Evolutionary conservation across 192 early-diverging fungal genomes (phyloP).

Genomic region (Entophlyctis luteolus): DNA sequence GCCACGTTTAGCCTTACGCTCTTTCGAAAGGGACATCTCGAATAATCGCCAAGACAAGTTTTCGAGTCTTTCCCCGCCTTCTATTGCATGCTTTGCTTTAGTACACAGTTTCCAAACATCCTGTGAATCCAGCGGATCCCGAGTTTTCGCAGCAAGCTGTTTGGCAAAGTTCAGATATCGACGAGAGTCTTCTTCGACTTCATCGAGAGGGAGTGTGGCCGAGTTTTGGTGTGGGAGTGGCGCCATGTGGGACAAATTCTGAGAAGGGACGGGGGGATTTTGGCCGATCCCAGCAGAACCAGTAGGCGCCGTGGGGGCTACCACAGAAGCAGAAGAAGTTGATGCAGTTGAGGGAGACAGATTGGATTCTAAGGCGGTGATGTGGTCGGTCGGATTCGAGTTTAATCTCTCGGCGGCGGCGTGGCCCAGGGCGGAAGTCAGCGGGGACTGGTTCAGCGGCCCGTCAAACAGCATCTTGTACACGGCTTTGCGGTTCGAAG

Average conservation of each 20-base stretch:
- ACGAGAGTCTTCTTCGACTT: constrained; percentile 23
- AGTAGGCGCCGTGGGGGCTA: neutral
- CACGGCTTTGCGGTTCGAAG: neutral
- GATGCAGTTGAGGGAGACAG: neutral
- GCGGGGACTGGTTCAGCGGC: neutral
- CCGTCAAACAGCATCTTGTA: constrained; percentile 20
- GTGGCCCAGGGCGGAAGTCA: neutral
- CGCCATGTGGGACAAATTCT: too few relatives aligned
- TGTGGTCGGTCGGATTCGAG: neutral
- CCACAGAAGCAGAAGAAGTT: neutral
- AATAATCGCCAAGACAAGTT: constrained; percentile 18
- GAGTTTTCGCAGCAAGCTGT: neutral
- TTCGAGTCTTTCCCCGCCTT: constrained; percentile 18
- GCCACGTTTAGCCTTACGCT: constrained; percentile 10
- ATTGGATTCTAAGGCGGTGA: neutral
- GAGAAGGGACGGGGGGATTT: too few relatives aligned
- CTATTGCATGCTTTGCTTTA: constrained; percentile 20
- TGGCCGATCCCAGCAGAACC: neutral
- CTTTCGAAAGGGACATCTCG: constrained; percentile 17
- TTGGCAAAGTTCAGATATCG: constrained; percentile 13
- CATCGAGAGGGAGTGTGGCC: neutral
- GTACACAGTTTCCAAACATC: constrained; percentile 23
- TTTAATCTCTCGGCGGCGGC: neutral
- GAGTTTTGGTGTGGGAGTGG: neutral
- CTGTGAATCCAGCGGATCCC: constrained; percentile 13